phyloP scores from a whole-genome alignment of 352 stramenopile genomes.

The Nothophytophthora sp. region DNA sequence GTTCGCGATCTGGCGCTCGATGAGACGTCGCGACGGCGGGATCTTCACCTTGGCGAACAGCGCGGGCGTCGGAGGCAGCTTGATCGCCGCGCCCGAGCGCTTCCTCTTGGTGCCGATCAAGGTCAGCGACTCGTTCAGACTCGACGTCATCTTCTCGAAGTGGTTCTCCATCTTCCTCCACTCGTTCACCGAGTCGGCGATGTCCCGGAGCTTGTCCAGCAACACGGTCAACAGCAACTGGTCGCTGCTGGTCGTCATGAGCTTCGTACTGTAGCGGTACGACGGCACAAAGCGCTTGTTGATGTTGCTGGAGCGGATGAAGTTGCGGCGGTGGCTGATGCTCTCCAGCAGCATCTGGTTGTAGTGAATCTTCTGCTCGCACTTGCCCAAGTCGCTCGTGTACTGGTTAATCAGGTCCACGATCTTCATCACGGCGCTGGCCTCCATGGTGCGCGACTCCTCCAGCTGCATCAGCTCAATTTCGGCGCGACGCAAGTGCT shows the following conservation, averaged over 20 bases:
- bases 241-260: constrained; percentile 72
- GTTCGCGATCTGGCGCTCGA: constrained; percentile 73
- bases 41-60: constrained; percentile 63
- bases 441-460: constrained; percentile 41
- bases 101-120: constrained; percentile 54
- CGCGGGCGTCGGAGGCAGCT: constrained; percentile 34
- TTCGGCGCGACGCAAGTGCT: constrained; percentile 52
- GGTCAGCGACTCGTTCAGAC: constrained; percentile 44
- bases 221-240: constrained; percentile 75
- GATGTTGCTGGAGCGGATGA: constrained; percentile 64
- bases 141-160: constrained; percentile 66
- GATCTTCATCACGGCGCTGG: constrained; percentile 46
- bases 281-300: constrained; percentile 66
- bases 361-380: constrained; percentile 53
- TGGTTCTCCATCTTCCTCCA: constrained; percentile 76
- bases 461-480: constrained; percentile 65
- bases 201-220: constrained; percentile 64
- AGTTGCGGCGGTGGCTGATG: constrained; percentile 62
- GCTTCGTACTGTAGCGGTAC: constrained; percentile 64
- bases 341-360: constrained; percentile 66
- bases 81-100: constrained; percentile 18
- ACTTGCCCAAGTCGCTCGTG: constrained; percentile 49
- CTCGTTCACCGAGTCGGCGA: constrained; percentile 64
- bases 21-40: constrained; percentile 60
- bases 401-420: constrained; percentile 59